phyloP scores from a whole-genome alignment of 1,284 basidiomycete genomes.

The Sphaerobolus stellatus region DNA sequence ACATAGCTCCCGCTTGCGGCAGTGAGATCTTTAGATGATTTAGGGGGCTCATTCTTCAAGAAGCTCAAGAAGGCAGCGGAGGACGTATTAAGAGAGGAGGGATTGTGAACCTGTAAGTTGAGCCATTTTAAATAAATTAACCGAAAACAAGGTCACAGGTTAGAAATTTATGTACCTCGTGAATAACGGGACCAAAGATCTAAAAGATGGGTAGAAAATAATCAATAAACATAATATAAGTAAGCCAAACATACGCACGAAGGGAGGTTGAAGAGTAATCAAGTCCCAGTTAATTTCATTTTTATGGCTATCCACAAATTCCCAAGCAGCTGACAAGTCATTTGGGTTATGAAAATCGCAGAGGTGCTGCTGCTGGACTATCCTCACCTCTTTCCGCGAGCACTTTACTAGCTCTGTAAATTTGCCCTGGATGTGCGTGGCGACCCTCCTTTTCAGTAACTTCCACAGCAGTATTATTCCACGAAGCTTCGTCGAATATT shows the following conservation, averaged over 20 bases:
- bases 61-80: constrained; percentile 35
- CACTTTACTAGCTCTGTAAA: constrained; percentile 47
- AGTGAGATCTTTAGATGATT: constrained; percentile 14
- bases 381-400: constrained; percentile 44
- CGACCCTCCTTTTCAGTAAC: constrained; percentile 46
- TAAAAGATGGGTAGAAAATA: neutral
- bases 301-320: constrained; percentile 58
- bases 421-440: constrained; percentile 32
- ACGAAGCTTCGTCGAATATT: constrained; percentile 49
- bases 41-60: constrained; percentile 36
- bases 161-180: neutral
- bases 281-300: constrained; percentile 50
- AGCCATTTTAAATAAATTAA: too few species aligned
- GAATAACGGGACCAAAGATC: constrained; percentile 7
- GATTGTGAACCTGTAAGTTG: constrained; percentile 19
- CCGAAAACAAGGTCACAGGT: neutral
- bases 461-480: constrained; percentile 52
- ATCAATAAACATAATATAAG: too few species aligned
- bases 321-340: constrained; percentile 45
- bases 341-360: neutral
- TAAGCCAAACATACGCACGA: constrained; percentile 38
- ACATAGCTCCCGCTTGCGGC: constrained; percentile 3
- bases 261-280: constrained; percentile 55
- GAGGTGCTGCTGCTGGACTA: neutral
- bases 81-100: constrained; percentile 55